A percentile compares a stretch with the other conserved stretches of the same genome.
phyloP scores from a whole-genome alignment of 208 protist genomes.

The Naegleria lovaniensis region DNA sequence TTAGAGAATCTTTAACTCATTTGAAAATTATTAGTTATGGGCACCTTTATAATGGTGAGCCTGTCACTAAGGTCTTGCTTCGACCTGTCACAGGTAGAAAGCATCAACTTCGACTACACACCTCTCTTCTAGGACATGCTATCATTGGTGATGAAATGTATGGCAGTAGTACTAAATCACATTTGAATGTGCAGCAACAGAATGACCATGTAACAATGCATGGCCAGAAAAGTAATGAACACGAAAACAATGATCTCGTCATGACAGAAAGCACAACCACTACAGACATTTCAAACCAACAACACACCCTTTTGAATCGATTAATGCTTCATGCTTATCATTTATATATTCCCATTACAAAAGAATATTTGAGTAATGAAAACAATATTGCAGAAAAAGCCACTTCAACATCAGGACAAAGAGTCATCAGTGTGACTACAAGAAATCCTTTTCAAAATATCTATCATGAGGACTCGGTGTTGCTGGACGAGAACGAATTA shows the following conservation, averaged over 20 bases:
- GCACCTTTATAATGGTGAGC: neutral
- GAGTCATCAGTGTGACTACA: neutral
- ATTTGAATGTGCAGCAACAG: too few species aligned
- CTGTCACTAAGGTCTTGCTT: neutral
- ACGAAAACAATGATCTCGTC: too few species aligned
- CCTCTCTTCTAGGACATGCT: neutral
- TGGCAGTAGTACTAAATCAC: neutral
- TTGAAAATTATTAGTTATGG: neutral
- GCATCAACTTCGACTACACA: slow-evolving; percentile 18
- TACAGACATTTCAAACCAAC: too few species aligned
- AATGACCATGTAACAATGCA: too few species aligned
- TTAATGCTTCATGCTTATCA: neutral
- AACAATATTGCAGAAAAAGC: neutral
- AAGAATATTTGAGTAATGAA: neutral
- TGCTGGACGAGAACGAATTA: neutral
- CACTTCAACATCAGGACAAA: neutral
- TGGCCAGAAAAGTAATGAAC: too few species aligned
- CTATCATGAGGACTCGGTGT: neutral
- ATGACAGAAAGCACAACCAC: too few species aligned
- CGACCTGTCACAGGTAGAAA: neutral
- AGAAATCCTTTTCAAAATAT: neutral
- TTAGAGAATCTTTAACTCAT: neutral
- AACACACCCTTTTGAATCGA: neutral
- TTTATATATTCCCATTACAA: neutral
- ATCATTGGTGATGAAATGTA: slow-evolving; percentile 3